Conservation (phyloP, 768 basidiomycete genomes). For the Lactarius sanguifluus region DNA sequence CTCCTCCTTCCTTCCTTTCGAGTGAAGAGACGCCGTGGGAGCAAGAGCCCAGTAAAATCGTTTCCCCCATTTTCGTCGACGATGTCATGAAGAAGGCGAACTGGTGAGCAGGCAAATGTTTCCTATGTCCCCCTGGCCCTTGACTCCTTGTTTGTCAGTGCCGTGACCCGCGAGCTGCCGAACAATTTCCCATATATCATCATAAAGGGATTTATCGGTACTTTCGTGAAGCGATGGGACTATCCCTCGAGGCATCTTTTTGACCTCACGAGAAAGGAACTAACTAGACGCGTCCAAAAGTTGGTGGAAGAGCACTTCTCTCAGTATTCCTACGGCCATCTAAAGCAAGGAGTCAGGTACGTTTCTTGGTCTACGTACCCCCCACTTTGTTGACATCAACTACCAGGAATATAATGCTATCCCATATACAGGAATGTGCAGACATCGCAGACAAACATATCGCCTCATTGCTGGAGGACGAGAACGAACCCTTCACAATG, state of each 20-base stretch:
- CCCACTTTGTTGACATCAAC: neutral
- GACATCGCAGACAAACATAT: conserved; percentile 13
- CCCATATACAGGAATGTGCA: conserved; percentile 14
- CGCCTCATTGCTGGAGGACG: conserved; percentile 19
- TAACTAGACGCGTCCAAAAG: conserved; percentile 23
- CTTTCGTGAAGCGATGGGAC: conserved; percentile 28
- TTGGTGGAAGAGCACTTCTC: conserved; percentile 31
- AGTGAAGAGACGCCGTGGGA: conserved; percentile 40
- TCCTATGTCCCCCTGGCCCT: neutral
- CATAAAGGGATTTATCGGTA: conserved; percentile 30
- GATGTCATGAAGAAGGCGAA: conserved; percentile 47
- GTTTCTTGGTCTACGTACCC: neutral
- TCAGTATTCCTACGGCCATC: conserved; percentile 28
- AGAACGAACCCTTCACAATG: conserved; percentile 31
- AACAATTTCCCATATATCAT: conserved; percentile 55
- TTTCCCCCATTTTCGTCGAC: conserved; percentile 44
- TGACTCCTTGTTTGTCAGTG: conserved; percentile 39
- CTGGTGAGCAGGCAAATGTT: conserved; percentile 38
- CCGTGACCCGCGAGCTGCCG: conserved; percentile 66
- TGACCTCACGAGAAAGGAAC: conserved; percentile 24
- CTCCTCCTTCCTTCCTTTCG: conserved; percentile 37
- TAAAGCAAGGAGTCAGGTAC: conserved; percentile 30
- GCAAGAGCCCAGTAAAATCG: conserved; percentile 29
- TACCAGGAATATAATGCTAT: conserved; percentile 18
- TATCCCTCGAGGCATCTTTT: conserved; percentile 30